Conservation (phyloP, 2,329 filamentous ascomycete species). For the Cladosporium sphaerospermum region DNA sequence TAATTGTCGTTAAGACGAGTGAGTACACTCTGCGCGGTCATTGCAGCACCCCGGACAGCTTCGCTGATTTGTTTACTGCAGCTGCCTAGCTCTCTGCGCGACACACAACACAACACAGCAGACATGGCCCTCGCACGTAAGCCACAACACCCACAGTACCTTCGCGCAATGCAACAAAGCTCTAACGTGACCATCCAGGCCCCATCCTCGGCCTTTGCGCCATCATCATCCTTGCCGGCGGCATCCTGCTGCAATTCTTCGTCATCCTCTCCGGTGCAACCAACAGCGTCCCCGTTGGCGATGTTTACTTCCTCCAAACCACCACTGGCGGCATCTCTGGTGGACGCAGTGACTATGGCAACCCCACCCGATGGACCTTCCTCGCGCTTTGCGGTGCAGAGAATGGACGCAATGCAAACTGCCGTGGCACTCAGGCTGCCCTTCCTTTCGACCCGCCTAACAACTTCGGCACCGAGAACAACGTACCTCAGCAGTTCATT, state of each 20-base stretch:
- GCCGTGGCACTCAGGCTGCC: conserved; percentile 54
- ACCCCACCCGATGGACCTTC: conserved; percentile 78
- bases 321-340: conserved; percentile 67
- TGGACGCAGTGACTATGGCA: conserved; percentile 47
- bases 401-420: conserved; percentile 52
- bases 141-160: not conserved
- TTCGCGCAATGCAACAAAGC: not conserved
- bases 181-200: conserved; percentile 36
- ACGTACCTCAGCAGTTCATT: conserved; percentile 50
- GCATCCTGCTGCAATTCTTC: conserved; percentile 59
- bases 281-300: conserved; percentile 54
- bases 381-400: conserved; percentile 70
- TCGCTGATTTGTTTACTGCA: conserved; percentile 2
- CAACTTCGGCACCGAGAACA: conserved; percentile 54
- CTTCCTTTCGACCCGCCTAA: conserved; percentile 57
- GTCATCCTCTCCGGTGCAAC: conserved; percentile 55
- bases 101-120: conserved; percentile 1
- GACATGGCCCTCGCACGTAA: conserved; percentile 7
- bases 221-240: conserved; percentile 56
- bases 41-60: not conserved
- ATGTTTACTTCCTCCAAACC: conserved; percentile 81
- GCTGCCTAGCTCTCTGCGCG: not conserved
- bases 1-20: not conserved
- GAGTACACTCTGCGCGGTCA: not conserved
- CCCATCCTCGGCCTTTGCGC: conserved; percentile 50